Base-by-base conservation (phyloP, 2,329 filamentous ascomycete genomes). In the Aspergillus vadensis region DNA sequence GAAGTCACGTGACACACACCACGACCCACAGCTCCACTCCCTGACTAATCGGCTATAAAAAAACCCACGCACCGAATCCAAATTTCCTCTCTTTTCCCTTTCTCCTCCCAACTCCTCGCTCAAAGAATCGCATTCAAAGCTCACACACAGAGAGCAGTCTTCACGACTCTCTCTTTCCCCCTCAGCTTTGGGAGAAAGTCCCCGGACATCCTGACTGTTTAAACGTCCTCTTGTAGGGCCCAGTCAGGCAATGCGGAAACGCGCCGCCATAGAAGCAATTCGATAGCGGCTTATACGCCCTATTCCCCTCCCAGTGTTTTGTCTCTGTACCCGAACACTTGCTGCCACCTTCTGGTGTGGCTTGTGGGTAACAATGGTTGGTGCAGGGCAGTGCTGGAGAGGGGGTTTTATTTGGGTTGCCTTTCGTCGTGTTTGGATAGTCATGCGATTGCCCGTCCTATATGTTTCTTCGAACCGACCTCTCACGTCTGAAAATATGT, bases 121-220 rank as follows among this genome's bases (percentile, higher is more conserved):
- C 92, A 87, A 97, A 92, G 92, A 92, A 97, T 97, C 94, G 94
- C 93, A 90, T 88, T 96, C 92, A 90, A 97, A 97, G 94, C 93
- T 92, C 81, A 92, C 91, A 89, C 82, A 96, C 91, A 89, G 91
- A 90, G 91, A 90, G 63, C 51, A 56, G 54, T 39, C 44, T 86
- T 74, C 4, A 15, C 12, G 32, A 36, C 12, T 36, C 74, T 70
- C 77, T 60, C 71, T 72, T 73, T 70, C 72, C 76, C 67, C 69
- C 67, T 64, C 71, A 71, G 93, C 93, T 97, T 97, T 95, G 92
- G 94, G 94, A 97, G 94, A 98, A 98, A 98, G 94, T 98, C 94
- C 94, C 94, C 94, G 94, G 94, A 97, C 93, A 88, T 65, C 81
- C 85, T 84, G 84, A 81, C 78, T 55, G 53, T 55, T 4, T 55